A percentile compares a stretch with the other conserved stretches of the same genome.
phyloP scores from a whole-genome alignment of 2,329 filamentous ascomycete genomes.

The Chaetomium strumarium region DNA sequence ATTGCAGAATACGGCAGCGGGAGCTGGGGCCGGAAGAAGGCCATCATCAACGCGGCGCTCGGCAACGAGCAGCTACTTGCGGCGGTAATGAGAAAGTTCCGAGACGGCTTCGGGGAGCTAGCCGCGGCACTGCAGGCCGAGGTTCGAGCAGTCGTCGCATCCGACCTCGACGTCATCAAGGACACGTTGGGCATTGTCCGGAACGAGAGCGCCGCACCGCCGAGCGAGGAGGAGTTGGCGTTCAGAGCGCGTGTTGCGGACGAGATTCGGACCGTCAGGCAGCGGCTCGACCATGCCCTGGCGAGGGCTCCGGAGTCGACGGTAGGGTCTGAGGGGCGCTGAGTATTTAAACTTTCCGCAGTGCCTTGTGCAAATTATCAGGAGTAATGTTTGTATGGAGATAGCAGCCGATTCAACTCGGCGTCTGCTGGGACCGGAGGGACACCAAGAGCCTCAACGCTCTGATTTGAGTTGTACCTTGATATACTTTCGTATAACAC shows the following conservation, averaged over 20 bases:
- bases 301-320: no score
- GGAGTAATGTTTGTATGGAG: neutral
- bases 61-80: conserved; percentile 27
- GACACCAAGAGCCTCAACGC: no score
- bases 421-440: neutral
- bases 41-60: conserved; percentile 30
- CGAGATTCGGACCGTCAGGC: conserved; percentile 9
- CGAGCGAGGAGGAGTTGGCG: conserved; percentile 33
- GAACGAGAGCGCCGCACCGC: conserved; percentile 33
- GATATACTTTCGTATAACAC: no score
- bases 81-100: conserved; percentile 27
- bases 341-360: no score
- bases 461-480: no score
- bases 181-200: conserved; percentile 33
- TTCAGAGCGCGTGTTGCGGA: conserved; percentile 31
- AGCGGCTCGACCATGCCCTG: no score
- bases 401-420: neutral
- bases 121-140: conserved; percentile 23
- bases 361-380: no score
- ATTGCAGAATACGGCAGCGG: conserved; percentile 30
- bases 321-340: no score
- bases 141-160: conserved; percentile 14
- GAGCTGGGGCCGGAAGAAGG: conserved; percentile 30
- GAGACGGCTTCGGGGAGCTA: conserved; percentile 20
- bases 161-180: conserved; percentile 27